Conservation (phyloP, 148 eudicot genomes). For the Silene latifolia region DNA sequence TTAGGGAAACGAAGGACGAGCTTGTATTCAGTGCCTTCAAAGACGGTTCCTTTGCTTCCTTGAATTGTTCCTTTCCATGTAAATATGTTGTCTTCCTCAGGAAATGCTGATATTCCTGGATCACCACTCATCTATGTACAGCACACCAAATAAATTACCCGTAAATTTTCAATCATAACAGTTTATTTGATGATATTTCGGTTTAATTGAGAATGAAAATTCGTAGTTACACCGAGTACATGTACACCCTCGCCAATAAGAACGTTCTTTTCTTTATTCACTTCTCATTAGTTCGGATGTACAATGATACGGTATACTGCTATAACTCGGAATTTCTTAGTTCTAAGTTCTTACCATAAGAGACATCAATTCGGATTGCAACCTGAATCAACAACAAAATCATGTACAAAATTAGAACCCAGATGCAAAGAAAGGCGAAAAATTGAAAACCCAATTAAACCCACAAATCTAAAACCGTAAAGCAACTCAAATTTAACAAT, state of each 20-base stretch:
- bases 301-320: too few relatives aligned
- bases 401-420: constrained; percentile 10
- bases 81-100: constrained; percentile 93
- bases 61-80: constrained; percentile 93
- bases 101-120: constrained; percentile 92
- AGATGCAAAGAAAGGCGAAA: background rate
- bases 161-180: background rate
- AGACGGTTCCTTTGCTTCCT: constrained; percentile 94
- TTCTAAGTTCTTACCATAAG: constrained; percentile 56
- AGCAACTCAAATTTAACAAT: too few relatives aligned
- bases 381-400: constrained; percentile 37
- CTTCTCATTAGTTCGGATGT: too few relatives aligned
- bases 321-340: too few relatives aligned
- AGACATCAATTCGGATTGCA: constrained; percentile 95
- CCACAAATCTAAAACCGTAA: background rate
- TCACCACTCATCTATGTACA: constrained; percentile 84
- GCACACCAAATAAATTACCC: background rate
- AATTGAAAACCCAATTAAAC: background rate
- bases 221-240: too few relatives aligned
- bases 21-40: constrained; percentile 94
- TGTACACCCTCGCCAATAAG: too few relatives aligned
- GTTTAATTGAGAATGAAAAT: too few relatives aligned
- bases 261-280: too few relatives aligned
- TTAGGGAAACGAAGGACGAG: constrained; percentile 66
- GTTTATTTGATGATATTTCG: background rate